Base-by-base conservation (phyloP, 352 stramenopile genomes). In the Phytopythium oedochilum region DNA sequence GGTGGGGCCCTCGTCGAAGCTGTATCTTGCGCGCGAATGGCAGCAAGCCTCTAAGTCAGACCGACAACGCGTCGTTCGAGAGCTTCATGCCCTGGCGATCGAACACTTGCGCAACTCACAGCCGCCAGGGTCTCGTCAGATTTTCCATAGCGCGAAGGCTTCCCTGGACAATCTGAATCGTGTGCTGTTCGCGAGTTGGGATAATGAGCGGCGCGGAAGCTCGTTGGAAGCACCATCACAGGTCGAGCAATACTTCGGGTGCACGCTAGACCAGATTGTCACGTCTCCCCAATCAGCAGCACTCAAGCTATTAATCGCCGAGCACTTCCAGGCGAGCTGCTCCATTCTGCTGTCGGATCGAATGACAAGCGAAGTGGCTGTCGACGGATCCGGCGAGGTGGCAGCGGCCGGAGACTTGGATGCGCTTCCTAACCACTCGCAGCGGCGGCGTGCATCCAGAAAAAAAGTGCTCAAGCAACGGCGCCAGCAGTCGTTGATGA, bases 301-400 rank as follows among this genome's bases (percentile, higher is more conserved):
- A 4, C 61, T 92, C 12, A 73, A 77, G 36, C 61, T 94, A 12
- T 59, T 94, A n/a, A 53, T 89, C 12, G 80, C 80, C 4, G 85
- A 92, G 52, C 55, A 88, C 22, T 46, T 94, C 15, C 85, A 94
- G 61, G 82, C 75, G 8, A 68, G 87, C 28, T 92, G 80, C 31
- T 85, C 82, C 2, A 42, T 73, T n/a, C 53, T 92, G 12, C 55
- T 94, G n/a, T 76, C 63, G 18, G 77, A 88, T 31, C 75, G 65
- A 26, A 29, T 92, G 17, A 63, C 64, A 6, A 68, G 61, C 18
- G 73, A 86, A 61, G 66, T 78, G 17, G 8, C 42, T 34, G 23
- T 36, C 20, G 22, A 49, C 11, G 35, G 32, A 2, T 32, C 15
- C 45, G 35, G 28, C 15, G 51, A 61, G 14, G 22, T 15, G 6